A percentile compares a stretch with the other conserved stretches of the same genome.
phyloP scores from a whole-genome alignment of 495 filamentous ascomycete species.

The Tirmania nivea region DNA sequence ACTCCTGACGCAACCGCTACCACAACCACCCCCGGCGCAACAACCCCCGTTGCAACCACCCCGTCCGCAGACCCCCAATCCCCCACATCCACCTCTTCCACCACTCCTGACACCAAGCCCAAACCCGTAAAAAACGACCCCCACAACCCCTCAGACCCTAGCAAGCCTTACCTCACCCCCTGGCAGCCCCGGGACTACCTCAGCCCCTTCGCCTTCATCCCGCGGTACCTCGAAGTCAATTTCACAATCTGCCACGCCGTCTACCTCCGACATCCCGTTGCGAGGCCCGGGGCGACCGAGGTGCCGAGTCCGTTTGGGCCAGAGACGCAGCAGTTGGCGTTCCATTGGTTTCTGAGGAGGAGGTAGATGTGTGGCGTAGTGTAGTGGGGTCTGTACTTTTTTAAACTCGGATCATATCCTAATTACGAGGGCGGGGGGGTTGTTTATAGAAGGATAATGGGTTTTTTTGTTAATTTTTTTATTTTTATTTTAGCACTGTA shows the following conservation, averaged over 20 bases:
- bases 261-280: constrained; percentile 86
- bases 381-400: neutral
- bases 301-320: constrained; percentile 66
- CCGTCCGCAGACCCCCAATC: neutral
- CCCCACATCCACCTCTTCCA: neutral
- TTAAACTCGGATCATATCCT: too few relatives aligned
- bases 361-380: constrained; percentile 28
- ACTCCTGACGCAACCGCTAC: neutral
- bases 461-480: too few relatives aligned
- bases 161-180: constrained; percentile 73
- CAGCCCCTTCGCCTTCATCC: constrained; percentile 81
- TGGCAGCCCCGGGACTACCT: constrained; percentile 80
- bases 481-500: too few relatives aligned
- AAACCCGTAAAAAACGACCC: constrained; percentile 15
- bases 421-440: too few relatives aligned
- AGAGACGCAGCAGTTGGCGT: constrained; percentile 48
- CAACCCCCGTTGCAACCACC: neutral
- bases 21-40: neutral
- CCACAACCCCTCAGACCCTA: constrained; percentile 52
- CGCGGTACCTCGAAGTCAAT: constrained; percentile 89
- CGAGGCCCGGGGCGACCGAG: constrained; percentile 65
- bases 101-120: constrained; percentile 24
- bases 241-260: constrained; percentile 88
- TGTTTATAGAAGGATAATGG: too few relatives aligned
- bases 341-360: constrained; percentile 82